Percentiles rank a stretch among this genome's conserved stretches.
These are phyloP conservation scores for Zymoseptoria passerinii DNA, from an alignment of 2,329 filamentous ascomycete genomes.

Conservation along the genomic window DNA sequence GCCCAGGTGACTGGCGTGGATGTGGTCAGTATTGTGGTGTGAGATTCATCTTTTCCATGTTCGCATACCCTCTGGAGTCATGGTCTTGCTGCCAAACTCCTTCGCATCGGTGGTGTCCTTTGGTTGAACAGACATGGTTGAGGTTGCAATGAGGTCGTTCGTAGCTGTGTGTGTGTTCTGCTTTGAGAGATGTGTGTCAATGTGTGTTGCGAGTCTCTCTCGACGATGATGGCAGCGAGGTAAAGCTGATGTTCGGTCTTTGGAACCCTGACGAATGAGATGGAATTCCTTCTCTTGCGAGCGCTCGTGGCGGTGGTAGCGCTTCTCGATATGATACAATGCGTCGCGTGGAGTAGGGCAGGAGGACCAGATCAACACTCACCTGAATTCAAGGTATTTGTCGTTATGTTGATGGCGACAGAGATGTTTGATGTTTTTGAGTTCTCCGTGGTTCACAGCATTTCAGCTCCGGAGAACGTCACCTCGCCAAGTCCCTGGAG, in stretches of 20 bases:
- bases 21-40: constrained; percentile 15
- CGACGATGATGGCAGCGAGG: neutral
- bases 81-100: constrained; percentile 25
- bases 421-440: neutral
- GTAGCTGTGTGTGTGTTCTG: constrained; percentile 10
- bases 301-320: neutral
- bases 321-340: neutral
- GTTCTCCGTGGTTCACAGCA: neutral
- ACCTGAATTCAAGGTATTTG: neutral
- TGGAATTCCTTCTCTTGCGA: neutral
- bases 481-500: neutral
- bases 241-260: neutral
- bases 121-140: constrained; percentile 25
- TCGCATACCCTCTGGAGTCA: constrained; percentile 31
- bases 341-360: neutral
- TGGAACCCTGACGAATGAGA: constrained; percentile 2
- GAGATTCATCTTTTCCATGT: neutral
- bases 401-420: neutral
- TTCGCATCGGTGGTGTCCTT: constrained; percentile 29
- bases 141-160: neutral
- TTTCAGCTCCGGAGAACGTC: neutral
- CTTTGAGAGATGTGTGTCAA: constrained; percentile 3
- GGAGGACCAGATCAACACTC: neutral
- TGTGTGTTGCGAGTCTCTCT: neutral
- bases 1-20: constrained; percentile 76